Conservation (phyloP, 1,284 basidiomycete genomes). For the Cutaneotrichosporon cutaneum region DNA sequence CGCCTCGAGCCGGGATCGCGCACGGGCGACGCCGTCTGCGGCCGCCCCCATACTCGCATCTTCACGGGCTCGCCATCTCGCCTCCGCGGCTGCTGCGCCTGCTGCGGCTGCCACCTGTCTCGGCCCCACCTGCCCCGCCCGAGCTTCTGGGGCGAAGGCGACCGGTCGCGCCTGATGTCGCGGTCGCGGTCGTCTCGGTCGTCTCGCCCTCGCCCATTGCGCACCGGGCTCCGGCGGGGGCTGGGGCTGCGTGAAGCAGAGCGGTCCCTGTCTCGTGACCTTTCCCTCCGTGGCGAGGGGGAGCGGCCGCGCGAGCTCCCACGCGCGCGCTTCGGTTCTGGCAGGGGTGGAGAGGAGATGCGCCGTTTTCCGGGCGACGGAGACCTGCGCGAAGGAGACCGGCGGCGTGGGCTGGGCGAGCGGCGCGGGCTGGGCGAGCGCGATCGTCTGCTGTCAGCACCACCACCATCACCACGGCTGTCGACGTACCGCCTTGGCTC, state of each 20-base stretch:
- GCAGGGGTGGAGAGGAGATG: constrained; percentile 11
- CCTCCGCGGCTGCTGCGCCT: not conserved
- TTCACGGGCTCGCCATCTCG: constrained; percentile 15
- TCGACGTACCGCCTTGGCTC: too few species aligned
- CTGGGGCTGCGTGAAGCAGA: constrained; percentile 1
- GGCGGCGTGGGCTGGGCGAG: not conserved
- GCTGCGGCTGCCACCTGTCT: constrained; percentile 7
- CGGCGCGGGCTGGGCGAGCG: not conserved
- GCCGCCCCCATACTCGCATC: constrained; percentile 24
- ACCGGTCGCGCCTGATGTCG: not conserved
- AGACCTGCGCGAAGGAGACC: not conserved
- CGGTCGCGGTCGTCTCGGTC: constrained; percentile 8
- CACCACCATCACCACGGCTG: not conserved
- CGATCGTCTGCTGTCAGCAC: constrained; percentile 6
- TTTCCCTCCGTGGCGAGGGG: constrained; percentile 1
- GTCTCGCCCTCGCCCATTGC: too few species aligned
- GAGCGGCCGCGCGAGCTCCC: constrained; percentile 12
- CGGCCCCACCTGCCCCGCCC: not conserved
- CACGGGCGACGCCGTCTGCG: not conserved
- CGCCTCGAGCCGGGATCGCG: not conserved
- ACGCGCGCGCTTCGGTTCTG: constrained; percentile 16
- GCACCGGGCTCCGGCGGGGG: not conserved
- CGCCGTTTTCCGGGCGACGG: constrained; percentile 14
- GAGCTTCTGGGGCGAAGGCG: not conserved
- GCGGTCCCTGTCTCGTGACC: not conserved